These are phyloP conservation scores for Daldinia eschscholtzii DNA, from an alignment of 2,329 filamentous ascomycete species.

Conservation along the genomic window DNA sequence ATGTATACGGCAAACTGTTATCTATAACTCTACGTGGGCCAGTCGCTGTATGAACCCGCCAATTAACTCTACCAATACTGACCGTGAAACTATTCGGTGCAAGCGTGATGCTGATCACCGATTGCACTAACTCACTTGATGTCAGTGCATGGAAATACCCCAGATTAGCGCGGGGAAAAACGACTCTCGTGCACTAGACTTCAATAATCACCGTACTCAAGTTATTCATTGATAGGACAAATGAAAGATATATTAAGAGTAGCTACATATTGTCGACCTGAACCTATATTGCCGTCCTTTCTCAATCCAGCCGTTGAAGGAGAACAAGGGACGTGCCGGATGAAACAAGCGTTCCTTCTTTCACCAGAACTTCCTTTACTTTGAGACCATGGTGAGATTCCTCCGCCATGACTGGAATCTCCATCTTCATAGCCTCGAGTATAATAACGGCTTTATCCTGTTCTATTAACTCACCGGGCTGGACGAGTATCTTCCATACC, in stretches of 20 bases:
- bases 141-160: background rate
- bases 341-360: slow-evolving; percentile 36
- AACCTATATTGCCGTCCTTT: too few species aligned
- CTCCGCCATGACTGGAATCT: slow-evolving; percentile 58
- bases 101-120: background rate
- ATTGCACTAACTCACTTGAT: background rate
- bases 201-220: too few species aligned
- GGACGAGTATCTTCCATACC: slow-evolving; percentile 65
- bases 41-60: slow-evolving; percentile 1
- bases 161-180: too few species aligned
- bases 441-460: slow-evolving; percentile 60
- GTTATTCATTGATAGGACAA: background rate
- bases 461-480: slow-evolving; percentile 57
- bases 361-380: slow-evolving; percentile 39
- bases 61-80: slow-evolving; percentile 4
- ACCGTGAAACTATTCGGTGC: background rate
- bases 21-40: background rate
- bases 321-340: slow-evolving; percentile 36
- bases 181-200: too few species aligned
- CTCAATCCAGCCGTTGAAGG: slow-evolving; percentile 19
- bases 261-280: background rate
- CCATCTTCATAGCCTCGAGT: slow-evolving; percentile 70
- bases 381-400: slow-evolving; percentile 33
- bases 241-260: background rate
- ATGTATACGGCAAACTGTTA: background rate